A percentile compares a stretch with the other conserved stretches of the same genome.
Conservation (phyloP, 2,329 filamentous ascomycete genomes). For the Trichoderma sp. region DNA sequence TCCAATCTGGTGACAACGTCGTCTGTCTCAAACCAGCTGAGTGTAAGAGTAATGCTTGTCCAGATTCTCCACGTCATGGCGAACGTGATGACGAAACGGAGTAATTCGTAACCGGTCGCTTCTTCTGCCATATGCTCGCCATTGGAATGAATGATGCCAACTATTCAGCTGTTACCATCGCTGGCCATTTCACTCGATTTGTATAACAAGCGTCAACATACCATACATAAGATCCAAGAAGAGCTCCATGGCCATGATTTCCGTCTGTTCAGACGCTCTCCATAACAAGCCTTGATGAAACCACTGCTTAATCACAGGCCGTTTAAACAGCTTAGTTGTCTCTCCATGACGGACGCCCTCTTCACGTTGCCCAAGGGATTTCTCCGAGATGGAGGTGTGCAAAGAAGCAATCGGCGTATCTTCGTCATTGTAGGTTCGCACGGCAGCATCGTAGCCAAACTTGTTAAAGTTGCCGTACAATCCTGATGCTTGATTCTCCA, state of each 20-base stretch:
- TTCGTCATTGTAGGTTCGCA: slow-evolving; percentile 46
- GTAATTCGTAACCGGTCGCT: slow-evolving; percentile 51
- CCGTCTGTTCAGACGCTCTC: slow-evolving; percentile 55
- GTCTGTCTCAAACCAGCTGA: slow-evolving; percentile 61
- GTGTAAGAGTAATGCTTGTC: slow-evolving; percentile 54
- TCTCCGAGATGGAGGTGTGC: slow-evolving; percentile 25
- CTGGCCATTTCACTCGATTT: neutral
- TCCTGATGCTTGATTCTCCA: slow-evolving; percentile 52
- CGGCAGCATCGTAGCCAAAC: slow-evolving; percentile 59
- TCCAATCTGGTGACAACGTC: slow-evolving; percentile 57
- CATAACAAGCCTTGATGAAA: slow-evolving; percentile 64
- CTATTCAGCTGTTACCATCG: slow-evolving; percentile 26
- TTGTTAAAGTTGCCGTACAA: slow-evolving; percentile 60
- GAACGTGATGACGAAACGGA: slow-evolving; percentile 59
- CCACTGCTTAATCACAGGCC: slow-evolving; percentile 60
- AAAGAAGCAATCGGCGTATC: slow-evolving; percentile 21
- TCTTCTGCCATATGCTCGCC: slow-evolving; percentile 59
- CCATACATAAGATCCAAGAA: slow-evolving; percentile 61
- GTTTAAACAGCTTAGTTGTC: slow-evolving; percentile 55
- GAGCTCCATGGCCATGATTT: slow-evolving; percentile 62
- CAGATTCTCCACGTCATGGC: slow-evolving; percentile 63
- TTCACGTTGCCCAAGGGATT: neutral
- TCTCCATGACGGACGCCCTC: slow-evolving; percentile 33
- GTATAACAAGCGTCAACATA: slow-evolving; percentile 20
- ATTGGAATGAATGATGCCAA: slow-evolving; percentile 62